phyloP scores from a whole-genome alignment of 1,139 yeast species.

The Sugiyamaella grinbergsii region DNA sequence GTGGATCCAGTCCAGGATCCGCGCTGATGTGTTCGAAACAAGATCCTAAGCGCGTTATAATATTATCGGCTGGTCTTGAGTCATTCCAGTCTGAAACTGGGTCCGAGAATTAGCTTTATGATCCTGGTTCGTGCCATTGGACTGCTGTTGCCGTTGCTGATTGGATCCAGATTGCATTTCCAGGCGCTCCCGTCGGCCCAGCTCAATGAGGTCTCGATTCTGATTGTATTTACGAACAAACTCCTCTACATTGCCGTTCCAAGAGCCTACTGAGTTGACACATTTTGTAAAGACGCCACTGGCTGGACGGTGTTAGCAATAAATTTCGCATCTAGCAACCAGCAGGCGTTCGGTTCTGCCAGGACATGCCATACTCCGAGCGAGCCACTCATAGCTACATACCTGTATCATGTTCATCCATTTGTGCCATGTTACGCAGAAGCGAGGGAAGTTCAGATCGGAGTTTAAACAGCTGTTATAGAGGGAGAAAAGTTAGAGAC shows the following conservation, averaged over 20 bases:
- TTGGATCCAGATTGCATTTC: constrained; percentile 20
- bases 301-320: constrained; percentile 18
- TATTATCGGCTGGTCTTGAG: constrained; percentile 17
- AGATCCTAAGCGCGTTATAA: neutral
- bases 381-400: constrained; percentile 10
- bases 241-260: constrained; percentile 83
- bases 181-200: constrained; percentile 56
- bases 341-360: neutral
- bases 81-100: constrained; percentile 17
- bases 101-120: neutral
- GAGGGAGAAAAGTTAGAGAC: too few relatives aligned
- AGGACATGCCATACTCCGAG: constrained; percentile 9
- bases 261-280: constrained; percentile 17
- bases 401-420: constrained; percentile 31
- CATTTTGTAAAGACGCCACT: constrained; percentile 14
- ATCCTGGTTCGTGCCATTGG: neutral
- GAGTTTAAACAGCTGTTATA: constrained; percentile 29
- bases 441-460: constrained; percentile 31
- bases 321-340: too few relatives aligned
- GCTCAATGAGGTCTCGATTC: constrained; percentile 53
- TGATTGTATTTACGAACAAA: constrained; percentile 18
- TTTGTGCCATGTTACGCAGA: constrained; percentile 30
- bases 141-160: constrained; percentile 7
- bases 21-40: neutral
- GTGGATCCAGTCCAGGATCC: too few relatives aligned